Base-by-base conservation (phyloP, 2,329 filamentous ascomycete species). In the Claviceps paspali region DNA sequence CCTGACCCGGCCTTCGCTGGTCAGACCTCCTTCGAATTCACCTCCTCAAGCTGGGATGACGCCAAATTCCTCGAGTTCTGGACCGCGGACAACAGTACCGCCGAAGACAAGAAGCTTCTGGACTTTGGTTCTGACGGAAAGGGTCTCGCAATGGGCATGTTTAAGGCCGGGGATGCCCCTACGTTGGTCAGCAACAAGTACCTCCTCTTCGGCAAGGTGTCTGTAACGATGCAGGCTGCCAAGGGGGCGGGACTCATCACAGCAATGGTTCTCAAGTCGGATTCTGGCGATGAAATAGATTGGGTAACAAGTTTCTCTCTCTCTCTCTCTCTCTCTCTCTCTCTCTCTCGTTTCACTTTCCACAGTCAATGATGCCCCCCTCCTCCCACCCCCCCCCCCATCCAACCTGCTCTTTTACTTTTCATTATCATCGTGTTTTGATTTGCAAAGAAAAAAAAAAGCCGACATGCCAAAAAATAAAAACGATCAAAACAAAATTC, bases 171-270 rank as follows among this genome's bases (percentile, higher is more conserved):
- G 21, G 70, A 76, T 33, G 67, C 63, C 22, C 70, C 78, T 6
- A 75, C 73, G 3, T 80, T 85, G 54, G 68, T 67, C 49, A 68
- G 68, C 27, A 68, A 77, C 46, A 84, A 79, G 68, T 88, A 88
- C 61, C 79, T 91, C 52, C 85, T 91, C 76, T 91, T 86, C 51
- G 83, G 83, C 38, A 75, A 73, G 46, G 74, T 85, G 42, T 75
- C 81, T 30, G 73, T 79, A 37, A 67, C 69, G 17, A 63, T 85
- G 55, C 78, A 81, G 53, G 72, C 80, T 9, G 79, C 82, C 17
- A 70, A 77, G 2, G 82, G 82, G 3, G 68, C 65, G 1, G 83
- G 83, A 32, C 81, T 88, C 42, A 78, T 91, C 43, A 86, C 79
- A 56, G 81, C 79, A 39, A 66, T 81, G 8, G 79, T 88, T 17